A percentile compares a stretch with the other conserved stretches of the same genome.
phyloP scores from a whole-genome alignment of 352 stramenopile species.

The Pythium aristosporum region DNA sequence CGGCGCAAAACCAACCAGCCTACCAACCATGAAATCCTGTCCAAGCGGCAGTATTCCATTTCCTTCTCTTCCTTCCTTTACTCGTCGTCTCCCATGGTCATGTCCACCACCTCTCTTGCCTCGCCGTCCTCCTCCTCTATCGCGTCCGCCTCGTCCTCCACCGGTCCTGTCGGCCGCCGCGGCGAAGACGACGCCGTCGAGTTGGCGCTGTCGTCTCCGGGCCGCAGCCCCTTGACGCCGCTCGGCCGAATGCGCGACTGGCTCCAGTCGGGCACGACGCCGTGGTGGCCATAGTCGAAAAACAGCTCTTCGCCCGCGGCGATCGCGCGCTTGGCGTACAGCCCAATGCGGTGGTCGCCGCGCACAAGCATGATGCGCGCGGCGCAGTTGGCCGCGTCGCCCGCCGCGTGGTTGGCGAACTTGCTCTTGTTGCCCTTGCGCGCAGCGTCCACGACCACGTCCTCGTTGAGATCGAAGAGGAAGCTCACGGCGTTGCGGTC shows the following conservation, averaged over 20 bases:
- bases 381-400: constrained; percentile 71
- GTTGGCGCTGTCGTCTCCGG: constrained; percentile 8
- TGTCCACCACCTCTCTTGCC: not conserved
- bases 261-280: constrained; percentile 80
- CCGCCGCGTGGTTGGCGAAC: constrained; percentile 90
- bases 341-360: constrained; percentile 91
- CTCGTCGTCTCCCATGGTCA: not conserved
- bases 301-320: constrained; percentile 81
- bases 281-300: constrained; percentile 83
- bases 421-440: constrained; percentile 96
- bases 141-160: not conserved
- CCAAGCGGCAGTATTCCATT: no score
- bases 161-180: not conserved
- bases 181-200: constrained; percentile 19
- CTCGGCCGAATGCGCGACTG: constrained; percentile 48
- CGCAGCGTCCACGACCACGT: constrained; percentile 92
- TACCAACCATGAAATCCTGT: no score
- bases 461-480: constrained; percentile 94
- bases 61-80: not conserved
- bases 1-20: no score
- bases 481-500: constrained; percentile 90
- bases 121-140: not conserved
- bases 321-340: constrained; percentile 92
- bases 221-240: constrained; percentile 9
- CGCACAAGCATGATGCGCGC: constrained; percentile 90